Evolutionary conservation across 2,329 filamentous ascomycete genomes (phyloP).

Genomic region (Lizonia empirigonia): DNA sequence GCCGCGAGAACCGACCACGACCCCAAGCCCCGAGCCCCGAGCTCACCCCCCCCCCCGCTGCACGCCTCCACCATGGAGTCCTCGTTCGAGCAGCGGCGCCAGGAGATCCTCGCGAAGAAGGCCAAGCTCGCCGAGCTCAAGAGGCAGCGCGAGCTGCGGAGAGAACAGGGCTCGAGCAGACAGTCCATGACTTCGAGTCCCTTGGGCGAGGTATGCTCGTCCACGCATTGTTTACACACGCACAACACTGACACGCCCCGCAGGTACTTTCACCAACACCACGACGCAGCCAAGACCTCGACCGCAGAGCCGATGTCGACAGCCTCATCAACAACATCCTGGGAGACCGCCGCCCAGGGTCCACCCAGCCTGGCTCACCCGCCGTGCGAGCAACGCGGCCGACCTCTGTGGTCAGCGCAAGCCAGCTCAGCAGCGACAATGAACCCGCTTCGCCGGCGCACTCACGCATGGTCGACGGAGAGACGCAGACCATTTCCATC

Average conservation of each 20-base stretch:
- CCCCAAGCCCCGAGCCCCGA: not conserved
- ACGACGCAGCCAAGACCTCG: constrained; percentile 66
- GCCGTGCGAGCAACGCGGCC: constrained; percentile 69
- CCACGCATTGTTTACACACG: constrained; percentile 1
- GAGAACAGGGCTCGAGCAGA: constrained; percentile 72
- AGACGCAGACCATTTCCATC: constrained; percentile 74
- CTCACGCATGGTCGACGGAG: constrained; percentile 43
- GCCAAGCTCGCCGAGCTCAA: constrained; percentile 97
- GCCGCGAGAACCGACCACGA: not conserved
- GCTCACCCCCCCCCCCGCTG: constrained; percentile 10
- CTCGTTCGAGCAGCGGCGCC: constrained; percentile 80
- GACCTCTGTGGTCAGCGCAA: constrained; percentile 82
- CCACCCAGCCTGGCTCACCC: constrained; percentile 63
- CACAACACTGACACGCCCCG: constrained; percentile 15
- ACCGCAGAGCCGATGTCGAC: constrained; percentile 72
- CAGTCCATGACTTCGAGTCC: constrained; percentile 65
- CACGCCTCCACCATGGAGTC: constrained; percentile 37
- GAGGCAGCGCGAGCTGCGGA: constrained; percentile 83
- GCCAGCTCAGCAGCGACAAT: constrained; percentile 77
- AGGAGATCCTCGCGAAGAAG: constrained; percentile 96
- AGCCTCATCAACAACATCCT: constrained; percentile 83
- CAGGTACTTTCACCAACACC: constrained; percentile 73
- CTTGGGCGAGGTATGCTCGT: constrained; percentile 68
- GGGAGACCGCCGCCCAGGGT: constrained; percentile 74
- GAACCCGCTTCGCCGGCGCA: constrained; percentile 29